These are phyloP conservation scores for Amanita polypyramis DNA, from an alignment of 768 basidiomycete genomes.

Conservation along the genomic window DNA sequence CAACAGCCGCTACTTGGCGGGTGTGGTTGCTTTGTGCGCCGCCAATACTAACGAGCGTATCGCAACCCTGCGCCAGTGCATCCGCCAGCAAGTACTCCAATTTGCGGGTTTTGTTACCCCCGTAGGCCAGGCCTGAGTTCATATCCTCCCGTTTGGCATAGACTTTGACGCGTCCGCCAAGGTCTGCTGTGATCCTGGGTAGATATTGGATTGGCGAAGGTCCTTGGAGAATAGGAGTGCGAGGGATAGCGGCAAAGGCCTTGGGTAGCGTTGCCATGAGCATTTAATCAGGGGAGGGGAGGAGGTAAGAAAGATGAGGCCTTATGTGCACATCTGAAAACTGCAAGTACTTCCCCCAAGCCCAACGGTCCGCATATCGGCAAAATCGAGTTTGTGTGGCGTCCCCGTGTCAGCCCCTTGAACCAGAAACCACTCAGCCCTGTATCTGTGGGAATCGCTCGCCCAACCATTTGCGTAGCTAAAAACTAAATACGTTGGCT, in stretches of 20 bases:
- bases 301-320: too few relatives aligned
- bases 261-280: background rate
- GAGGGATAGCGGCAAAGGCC: background rate
- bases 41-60: slow-evolving; percentile 3
- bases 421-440: too few relatives aligned
- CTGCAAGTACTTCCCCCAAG: too few relatives aligned
- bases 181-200: slow-evolving; percentile 5
- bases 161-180: background rate
- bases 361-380: too few relatives aligned
- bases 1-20: slow-evolving; percentile 2
- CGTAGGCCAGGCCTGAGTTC: slow-evolving; percentile 2
- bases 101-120: slow-evolving; percentile 4
- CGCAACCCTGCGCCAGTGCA: slow-evolving; percentile 2
- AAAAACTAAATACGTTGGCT: too few relatives aligned
- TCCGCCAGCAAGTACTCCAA: slow-evolving; percentile 3
- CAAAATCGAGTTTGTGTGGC: too few relatives aligned
- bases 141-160: slow-evolving; percentile 5
- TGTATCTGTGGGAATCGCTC: too few relatives aligned
- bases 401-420: too few relatives aligned
- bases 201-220: slow-evolving; percentile 2
- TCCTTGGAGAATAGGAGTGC: background rate
- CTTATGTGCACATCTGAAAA: too few relatives aligned
- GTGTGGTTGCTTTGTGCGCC: slow-evolving; percentile 5
- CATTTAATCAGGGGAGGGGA: too few relatives aligned
- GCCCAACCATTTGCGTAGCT: too few relatives aligned